phyloP scores from a whole-genome alignment of 2,329 filamentous ascomycete species.

The Xylaria hypoxylon region DNA sequence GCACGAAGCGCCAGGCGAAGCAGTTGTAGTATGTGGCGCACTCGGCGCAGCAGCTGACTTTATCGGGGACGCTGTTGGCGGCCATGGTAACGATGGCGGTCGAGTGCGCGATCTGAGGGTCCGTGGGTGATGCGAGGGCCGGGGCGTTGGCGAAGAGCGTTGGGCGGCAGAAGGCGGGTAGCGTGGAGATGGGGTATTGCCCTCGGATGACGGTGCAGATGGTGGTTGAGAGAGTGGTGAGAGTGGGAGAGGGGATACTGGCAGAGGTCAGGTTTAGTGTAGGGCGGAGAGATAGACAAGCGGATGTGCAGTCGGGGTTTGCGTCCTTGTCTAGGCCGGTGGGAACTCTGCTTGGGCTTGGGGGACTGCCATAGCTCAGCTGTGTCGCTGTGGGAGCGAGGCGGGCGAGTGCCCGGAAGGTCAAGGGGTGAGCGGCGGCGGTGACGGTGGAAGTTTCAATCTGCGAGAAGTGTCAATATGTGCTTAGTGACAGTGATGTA shows the following conservation, averaged over 20 bases:
- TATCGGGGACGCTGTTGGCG: slow-evolving; percentile 44
- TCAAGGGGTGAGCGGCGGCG: slow-evolving; percentile 48
- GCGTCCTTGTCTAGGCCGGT: slow-evolving; percentile 40
- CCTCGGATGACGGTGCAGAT: slow-evolving; percentile 46
- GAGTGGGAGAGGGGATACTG: not conserved
- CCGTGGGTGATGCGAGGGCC: slow-evolving; percentile 25
- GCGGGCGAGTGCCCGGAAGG: slow-evolving; percentile 42
- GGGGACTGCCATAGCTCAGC: slow-evolving; percentile 45
- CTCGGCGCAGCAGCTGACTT: slow-evolving; percentile 48
- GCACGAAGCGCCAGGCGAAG: slow-evolving; percentile 49
- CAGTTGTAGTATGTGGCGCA: slow-evolving; percentile 50
- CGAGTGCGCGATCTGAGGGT: slow-evolving; percentile 15
- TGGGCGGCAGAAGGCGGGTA: slow-evolving; percentile 50
- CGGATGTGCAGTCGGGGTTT: slow-evolving; percentile 1
- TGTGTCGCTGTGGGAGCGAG: slow-evolving; percentile 42
- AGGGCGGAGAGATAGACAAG: no score
- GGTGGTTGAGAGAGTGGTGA: slow-evolving; percentile 1
- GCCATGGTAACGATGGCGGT: slow-evolving; percentile 44
- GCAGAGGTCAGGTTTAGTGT: not conserved
- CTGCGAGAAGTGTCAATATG: slow-evolving; percentile 20
- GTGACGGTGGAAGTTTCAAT: slow-evolving; percentile 45
- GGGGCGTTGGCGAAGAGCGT: slow-evolving; percentile 46
- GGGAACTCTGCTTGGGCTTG: slow-evolving; percentile 45
- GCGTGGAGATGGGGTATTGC: slow-evolving; percentile 44
- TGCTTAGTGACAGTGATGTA: not conserved